These are phyloP conservation scores for Trichoderma koningii DNA, from an alignment of 2,329 filamentous ascomycete species.

Conservation along the genomic window DNA sequence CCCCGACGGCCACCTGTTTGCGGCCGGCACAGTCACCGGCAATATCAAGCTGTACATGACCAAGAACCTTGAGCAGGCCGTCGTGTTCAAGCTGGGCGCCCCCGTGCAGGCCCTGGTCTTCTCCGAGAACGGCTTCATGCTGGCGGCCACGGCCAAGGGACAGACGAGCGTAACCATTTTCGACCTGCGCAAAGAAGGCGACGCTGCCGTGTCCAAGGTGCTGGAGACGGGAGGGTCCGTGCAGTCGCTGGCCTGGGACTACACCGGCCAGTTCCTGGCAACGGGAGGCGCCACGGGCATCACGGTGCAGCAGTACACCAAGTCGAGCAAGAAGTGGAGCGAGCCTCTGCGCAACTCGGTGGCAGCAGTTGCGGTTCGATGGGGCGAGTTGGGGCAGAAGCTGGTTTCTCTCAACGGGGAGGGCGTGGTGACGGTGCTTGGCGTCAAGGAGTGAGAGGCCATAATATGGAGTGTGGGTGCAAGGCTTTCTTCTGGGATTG, in stretches of 20 bases:
- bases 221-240: slow-evolving; percentile 81
- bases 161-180: slow-evolving; percentile 82
- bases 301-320: slow-evolving; percentile 86
- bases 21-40: slow-evolving; percentile 75
- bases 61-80: slow-evolving; percentile 74
- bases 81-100: slow-evolving; percentile 68
- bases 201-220: slow-evolving; percentile 77
- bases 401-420: slow-evolving; percentile 74
- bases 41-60: slow-evolving; percentile 89
- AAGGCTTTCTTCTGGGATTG: neutral
- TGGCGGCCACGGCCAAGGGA: slow-evolving; percentile 78
- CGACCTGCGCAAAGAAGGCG: slow-evolving; percentile 89
- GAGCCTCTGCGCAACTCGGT: slow-evolving; percentile 79
- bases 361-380: slow-evolving; percentile 70
- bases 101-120: slow-evolving; percentile 78
- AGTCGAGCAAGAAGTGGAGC: slow-evolving; percentile 84
- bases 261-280: slow-evolving; percentile 89
- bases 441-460: slow-evolving; percentile 32
- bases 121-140: slow-evolving; percentile 96
- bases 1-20: slow-evolving; percentile 93
- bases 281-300: slow-evolving; percentile 78
- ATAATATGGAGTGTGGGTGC: neutral
- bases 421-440: slow-evolving; percentile 73
- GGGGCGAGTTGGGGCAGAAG: slow-evolving; percentile 74
- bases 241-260: slow-evolving; percentile 82